Evolutionary conservation across 1,284 basidiomycete genomes (phyloP).

Genomic region (Singerocomus inundabilis): DNA sequence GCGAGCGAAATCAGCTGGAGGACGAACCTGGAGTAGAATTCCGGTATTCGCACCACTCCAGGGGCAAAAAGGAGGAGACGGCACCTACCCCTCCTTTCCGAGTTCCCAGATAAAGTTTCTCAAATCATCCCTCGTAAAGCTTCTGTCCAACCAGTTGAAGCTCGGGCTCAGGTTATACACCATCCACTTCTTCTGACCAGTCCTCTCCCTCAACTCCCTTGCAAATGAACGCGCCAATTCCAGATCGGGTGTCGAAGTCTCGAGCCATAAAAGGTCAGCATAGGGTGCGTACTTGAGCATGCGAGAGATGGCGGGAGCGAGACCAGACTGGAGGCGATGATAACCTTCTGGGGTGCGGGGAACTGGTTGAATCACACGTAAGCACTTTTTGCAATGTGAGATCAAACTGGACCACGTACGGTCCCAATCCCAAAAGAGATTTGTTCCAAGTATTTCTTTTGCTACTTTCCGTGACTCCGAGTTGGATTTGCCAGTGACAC

Average conservation of each 20-base stretch:
- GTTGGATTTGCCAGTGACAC: constrained; percentile 70
- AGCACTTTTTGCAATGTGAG: neutral
- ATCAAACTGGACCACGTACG: constrained; percentile 43
- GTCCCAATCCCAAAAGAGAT: constrained; percentile 87
- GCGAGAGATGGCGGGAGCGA: constrained; percentile 82
- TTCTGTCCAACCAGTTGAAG: constrained; percentile 89
- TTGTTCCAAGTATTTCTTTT: constrained; percentile 58
- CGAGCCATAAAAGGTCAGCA: constrained; percentile 86
- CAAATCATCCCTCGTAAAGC: constrained; percentile 74
- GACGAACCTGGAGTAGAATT: constrained; percentile 56
- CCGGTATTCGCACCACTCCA: constrained; percentile 7
- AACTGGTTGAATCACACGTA: constrained; percentile 41
- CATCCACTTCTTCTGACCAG: constrained; percentile 57
- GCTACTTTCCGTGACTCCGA: constrained; percentile 73
- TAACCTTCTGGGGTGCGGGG: constrained; percentile 92
- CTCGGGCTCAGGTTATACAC: constrained; percentile 95
- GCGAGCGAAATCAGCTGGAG: constrained; percentile 86
- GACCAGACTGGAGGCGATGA: constrained; percentile 85
- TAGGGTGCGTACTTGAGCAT: constrained; percentile 79
- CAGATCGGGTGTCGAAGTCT: constrained; percentile 85
- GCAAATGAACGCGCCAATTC: constrained; percentile 81
- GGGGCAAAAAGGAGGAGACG: constrained; percentile 10
- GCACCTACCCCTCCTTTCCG: constrained; percentile 77
- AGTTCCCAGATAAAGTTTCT: constrained; percentile 92
- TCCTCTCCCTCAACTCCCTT: constrained; percentile 67